These are phyloP conservation scores for Ichthyophthirius multifiliis DNA, from an alignment of 169 alveolate species.

Conservation along the genomic window DNA sequence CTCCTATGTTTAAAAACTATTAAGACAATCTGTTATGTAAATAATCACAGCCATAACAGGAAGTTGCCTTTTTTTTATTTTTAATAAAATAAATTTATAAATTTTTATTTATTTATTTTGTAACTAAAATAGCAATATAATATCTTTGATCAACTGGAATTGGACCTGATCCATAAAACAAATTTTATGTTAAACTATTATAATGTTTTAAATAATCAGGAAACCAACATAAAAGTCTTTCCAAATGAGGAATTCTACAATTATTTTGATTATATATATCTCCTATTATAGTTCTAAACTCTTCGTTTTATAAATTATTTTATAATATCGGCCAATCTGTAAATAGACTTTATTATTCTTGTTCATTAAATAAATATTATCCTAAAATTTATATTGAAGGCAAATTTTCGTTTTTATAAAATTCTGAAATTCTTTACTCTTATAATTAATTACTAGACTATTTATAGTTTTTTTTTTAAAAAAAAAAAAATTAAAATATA, in stretches of 20 bases:
- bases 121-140: neutral
- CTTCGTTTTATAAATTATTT: neutral
- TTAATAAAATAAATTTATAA: neutral
- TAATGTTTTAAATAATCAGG: neutral
- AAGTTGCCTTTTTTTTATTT: neutral
- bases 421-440: too few relatives aligned
- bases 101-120: too few relatives aligned
- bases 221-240: neutral
- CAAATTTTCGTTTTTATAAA: too few relatives aligned
- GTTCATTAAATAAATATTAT: too few relatives aligned
- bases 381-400: too few relatives aligned
- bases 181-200: neutral
- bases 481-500: too few relatives aligned
- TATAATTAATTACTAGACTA: too few relatives aligned
- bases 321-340: neutral
- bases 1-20: neutral
- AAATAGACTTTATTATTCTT: too few relatives aligned
- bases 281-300: neutral
- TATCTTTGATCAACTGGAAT: neutral
- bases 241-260: constrained; percentile 1
- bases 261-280: neutral
- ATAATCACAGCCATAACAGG: neutral
- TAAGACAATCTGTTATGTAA: neutral
- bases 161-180: neutral
- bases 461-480: too few relatives aligned